Evolutionary conservation across 495 filamentous ascomycete genomes (phyloP).

Genomic region (Aspergillus nanangensis): DNA sequence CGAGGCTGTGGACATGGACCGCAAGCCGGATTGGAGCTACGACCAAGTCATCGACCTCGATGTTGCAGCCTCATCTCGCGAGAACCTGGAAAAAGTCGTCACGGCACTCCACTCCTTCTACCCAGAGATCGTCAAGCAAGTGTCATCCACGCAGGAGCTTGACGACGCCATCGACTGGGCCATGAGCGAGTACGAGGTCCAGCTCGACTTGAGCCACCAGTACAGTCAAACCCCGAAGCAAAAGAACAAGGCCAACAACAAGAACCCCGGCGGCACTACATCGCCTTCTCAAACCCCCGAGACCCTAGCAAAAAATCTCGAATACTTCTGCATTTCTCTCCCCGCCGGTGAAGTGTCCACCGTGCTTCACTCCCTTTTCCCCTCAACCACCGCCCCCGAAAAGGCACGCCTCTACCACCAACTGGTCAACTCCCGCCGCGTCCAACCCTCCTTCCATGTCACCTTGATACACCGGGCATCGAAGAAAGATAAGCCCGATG

Average conservation of each 20-base stretch:
- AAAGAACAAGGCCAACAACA: constrained; percentile 35
- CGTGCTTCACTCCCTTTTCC: constrained; percentile 66
- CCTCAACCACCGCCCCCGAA: constrained; percentile 25
- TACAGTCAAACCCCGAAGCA: constrained; percentile 30
- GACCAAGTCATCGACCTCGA: constrained; percentile 83
- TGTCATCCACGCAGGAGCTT: constrained; percentile 69
- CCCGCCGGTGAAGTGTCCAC: constrained; percentile 51
- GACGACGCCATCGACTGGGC: constrained; percentile 76
- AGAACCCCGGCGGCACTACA: constrained; percentile 12
- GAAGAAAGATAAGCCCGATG: constrained; percentile 49
- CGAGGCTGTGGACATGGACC: constrained; percentile 61
- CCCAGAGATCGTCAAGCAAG: constrained; percentile 64
- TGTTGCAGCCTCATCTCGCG: constrained; percentile 66
- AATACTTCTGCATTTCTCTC: constrained; percentile 77
- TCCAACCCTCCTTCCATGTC: constrained; percentile 87
- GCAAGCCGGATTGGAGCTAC: constrained; percentile 68
- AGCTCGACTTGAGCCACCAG: constrained; percentile 59
- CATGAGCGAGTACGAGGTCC: constrained; percentile 72
- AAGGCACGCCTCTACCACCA: constrained; percentile 67
- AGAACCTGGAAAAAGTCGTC: constrained; percentile 81
- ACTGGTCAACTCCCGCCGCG: constrained; percentile 63
- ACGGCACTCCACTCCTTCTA: constrained; percentile 63
- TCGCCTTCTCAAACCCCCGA: constrained; percentile 13
- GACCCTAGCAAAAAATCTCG: constrained; percentile 51
- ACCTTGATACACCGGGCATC: constrained; percentile 81